A percentile compares a stretch with the other conserved stretches of the same genome.
phyloP scores from a whole-genome alignment of 805 yeast genomes.

The Sugiyamaella lignohabitans region DNA sequence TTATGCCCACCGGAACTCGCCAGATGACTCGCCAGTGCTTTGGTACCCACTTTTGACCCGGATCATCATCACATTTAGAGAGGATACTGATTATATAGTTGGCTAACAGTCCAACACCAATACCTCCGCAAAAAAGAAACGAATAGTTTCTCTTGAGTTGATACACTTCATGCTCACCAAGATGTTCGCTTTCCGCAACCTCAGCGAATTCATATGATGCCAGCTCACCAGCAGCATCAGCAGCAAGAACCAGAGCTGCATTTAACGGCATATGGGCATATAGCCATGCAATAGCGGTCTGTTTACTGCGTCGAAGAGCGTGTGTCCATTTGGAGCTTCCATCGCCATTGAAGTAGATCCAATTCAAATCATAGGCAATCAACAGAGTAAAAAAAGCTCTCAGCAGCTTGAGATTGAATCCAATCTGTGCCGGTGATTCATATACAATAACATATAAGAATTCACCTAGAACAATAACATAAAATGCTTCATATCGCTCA shows the following conservation, averaged over 20 bases:
- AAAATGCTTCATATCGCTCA: conserved; percentile 53
- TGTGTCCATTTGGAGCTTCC: conserved; percentile 45
- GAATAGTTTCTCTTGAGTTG: conserved; percentile 2
- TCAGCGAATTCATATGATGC: conserved; percentile 29
- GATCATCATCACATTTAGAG: conserved; percentile 42
- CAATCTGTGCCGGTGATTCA: conserved; percentile 41
- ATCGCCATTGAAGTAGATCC: conserved; percentile 52
- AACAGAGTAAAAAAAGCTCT: conserved; percentile 45
- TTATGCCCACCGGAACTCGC: conserved; percentile 38
- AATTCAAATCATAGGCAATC: conserved; percentile 43
- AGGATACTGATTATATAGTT: conserved; percentile 38
- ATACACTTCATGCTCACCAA: neutral
- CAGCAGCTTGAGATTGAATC: conserved; percentile 40
- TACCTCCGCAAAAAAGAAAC: conserved; percentile 48
- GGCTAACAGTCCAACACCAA: conserved; percentile 39
- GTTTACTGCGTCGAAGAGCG: conserved; percentile 45
- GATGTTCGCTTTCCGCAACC: conserved; percentile 6
- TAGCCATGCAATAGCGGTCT: conserved; percentile 42
- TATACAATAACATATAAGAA: conserved; percentile 51
- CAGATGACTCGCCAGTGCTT: conserved; percentile 36
- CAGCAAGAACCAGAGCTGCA: conserved; percentile 44
- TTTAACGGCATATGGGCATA: conserved; percentile 46
- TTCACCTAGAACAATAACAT: conserved; percentile 60
- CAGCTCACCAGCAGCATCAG: conserved; percentile 53
- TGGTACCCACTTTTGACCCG: conserved; percentile 28